Percentiles rank a stretch among this genome's conserved stretches.
These are phyloP conservation scores for Teunomyces kruisii DNA, from an alignment of 805 yeast genomes.

Conservation along the genomic window DNA sequence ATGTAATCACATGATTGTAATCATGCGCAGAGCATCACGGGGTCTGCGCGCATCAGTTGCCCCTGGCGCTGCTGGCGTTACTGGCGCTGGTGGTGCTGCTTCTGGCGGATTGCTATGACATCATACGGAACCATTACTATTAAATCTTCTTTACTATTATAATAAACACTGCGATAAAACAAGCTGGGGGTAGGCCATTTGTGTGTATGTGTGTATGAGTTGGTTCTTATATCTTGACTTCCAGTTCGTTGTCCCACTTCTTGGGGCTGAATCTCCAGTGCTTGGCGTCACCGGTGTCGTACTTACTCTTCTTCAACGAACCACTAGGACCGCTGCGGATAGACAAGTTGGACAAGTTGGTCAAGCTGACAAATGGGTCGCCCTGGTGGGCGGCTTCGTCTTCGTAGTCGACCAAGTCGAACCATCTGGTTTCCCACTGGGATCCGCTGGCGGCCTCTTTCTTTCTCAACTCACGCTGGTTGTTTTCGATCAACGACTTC, in stretches of 20 bases:
- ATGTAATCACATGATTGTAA: too few species aligned
- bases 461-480: conserved; percentile 79
- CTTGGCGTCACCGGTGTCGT: conserved; percentile 48
- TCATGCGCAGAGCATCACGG: too few species aligned
- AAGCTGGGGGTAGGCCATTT: neutral
- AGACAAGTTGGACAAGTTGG: conserved; percentile 54
- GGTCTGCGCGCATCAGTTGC: too few species aligned
- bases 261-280: conserved; percentile 72
- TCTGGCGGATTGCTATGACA: too few species aligned
- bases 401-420: conserved; percentile 43
- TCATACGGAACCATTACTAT: neutral
- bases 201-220: too few species aligned
- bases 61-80: too few species aligned
- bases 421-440: conserved; percentile 84
- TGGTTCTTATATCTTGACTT: conserved; percentile 34
- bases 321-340: conserved; percentile 70
- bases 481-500: conserved; percentile 77
- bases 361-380: conserved; percentile 37
- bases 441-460: conserved; percentile 63
- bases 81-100: too few species aligned
- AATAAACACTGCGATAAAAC: neutral
- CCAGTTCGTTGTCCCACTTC: conserved; percentile 59
- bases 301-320: conserved; percentile 51
- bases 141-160: neutral
- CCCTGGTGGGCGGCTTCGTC: conserved; percentile 11